Conservation (phyloP, 176 grass and related monocot genomes). For the Phoenix roebelenii region DNA sequence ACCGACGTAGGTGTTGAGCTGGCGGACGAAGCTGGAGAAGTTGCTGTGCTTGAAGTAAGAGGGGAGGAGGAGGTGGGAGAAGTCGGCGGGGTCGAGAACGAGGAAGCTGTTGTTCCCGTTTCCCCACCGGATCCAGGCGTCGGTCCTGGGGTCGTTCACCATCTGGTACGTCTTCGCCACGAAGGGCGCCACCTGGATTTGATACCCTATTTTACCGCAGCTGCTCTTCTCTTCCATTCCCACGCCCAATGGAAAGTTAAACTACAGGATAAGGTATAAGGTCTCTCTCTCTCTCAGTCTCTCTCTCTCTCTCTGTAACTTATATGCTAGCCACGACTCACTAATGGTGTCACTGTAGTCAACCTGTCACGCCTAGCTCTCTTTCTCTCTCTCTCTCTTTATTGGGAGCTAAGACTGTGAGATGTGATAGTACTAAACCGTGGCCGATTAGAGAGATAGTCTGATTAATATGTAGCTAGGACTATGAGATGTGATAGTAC, state of each 20-base stretch:
- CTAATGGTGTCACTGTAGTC: no score
- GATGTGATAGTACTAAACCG: no score
- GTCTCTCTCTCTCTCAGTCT: no score
- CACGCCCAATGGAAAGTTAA: not conserved
- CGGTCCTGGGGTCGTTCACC: slow-evolving; percentile 55
- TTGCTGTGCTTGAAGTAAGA: slow-evolving; percentile 41
- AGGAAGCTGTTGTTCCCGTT: slow-evolving; percentile 57
- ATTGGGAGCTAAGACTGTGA: no score
- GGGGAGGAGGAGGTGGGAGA: slow-evolving; percentile 59
- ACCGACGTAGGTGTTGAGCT: slow-evolving; percentile 25
- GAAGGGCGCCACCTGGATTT: slow-evolving; percentile 41
- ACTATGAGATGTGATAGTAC: no score
- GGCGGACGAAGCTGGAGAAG: slow-evolving; percentile 30
- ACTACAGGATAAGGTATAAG: no score
- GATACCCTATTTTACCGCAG: not conserved
- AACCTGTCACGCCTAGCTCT: no score
- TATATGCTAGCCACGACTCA: no score
- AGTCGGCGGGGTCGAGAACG: slow-evolving; percentile 36
- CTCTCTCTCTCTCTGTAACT: no score
- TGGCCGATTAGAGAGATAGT: no score
- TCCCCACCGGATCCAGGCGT: slow-evolving; percentile 49
- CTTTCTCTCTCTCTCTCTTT: no score
- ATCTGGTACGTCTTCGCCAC: slow-evolving; percentile 77
- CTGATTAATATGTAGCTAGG: no score
- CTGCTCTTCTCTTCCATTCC: slow-evolving; percentile 4